A percentile compares a stretch with the other conserved stretches of the same genome.
Evolutionary conservation across 345 rosid genomes (phyloP).

Genomic region (Ceriops zippeliana): DNA sequence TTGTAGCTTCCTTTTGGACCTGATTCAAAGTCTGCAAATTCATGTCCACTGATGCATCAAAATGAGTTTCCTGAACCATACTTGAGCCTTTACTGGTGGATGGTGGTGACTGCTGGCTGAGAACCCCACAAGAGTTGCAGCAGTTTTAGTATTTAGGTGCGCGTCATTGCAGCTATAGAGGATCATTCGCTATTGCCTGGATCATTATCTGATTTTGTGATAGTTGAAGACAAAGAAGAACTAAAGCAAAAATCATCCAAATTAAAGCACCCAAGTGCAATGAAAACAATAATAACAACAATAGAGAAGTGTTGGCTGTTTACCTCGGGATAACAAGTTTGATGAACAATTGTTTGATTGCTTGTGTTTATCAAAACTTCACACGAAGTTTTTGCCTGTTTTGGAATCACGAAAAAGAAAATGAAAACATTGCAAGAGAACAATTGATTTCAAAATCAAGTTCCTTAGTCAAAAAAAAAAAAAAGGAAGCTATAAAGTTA

Average conservation of each 20-base stretch:
- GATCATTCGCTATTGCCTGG: not conserved
- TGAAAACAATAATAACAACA: not conserved
- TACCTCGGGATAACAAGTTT: slow-evolving; percentile 36
- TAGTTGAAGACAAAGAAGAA: not conserved
- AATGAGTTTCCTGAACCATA: not conserved
- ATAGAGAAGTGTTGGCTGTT: not conserved
- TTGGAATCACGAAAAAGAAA: not conserved
- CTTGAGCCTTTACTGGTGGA: not conserved
- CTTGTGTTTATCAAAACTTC: slow-evolving; percentile 36
- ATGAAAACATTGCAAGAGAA: not conserved
- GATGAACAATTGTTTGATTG: slow-evolving; percentile 38
- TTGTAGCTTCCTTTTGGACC: not conserved
- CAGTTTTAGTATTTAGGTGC: too few species aligned
- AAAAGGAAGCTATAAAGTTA: too few species aligned
- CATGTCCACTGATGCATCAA: not conserved
- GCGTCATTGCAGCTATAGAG: not conserved
- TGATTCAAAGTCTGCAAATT: not conserved
- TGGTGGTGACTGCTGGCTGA: not conserved
- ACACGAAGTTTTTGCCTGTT: slow-evolving; percentile 38
- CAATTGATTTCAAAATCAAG: too few species aligned
- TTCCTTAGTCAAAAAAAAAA: too few species aligned
- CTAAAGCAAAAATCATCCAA: too few species aligned
- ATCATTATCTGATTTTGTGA: too few species aligned
- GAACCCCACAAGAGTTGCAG: not conserved
- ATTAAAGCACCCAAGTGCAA: not conserved